Conservation (phyloP, 139 green algal species). For the Chlorella sp. region DNA sequence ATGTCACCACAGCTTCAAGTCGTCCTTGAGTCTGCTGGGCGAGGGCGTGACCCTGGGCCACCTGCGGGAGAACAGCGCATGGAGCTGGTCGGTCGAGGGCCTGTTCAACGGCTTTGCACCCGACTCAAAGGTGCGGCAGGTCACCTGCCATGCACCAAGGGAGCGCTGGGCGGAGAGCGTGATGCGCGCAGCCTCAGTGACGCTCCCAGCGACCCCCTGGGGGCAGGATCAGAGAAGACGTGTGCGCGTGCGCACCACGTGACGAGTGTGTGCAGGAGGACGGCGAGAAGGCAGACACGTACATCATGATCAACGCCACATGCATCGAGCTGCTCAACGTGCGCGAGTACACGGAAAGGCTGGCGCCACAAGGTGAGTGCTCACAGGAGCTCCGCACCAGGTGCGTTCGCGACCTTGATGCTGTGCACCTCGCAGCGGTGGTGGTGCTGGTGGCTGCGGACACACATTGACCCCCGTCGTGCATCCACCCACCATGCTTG, state of each 20-base stretch:
- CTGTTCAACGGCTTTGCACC: constrained; percentile 33
- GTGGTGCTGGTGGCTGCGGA: no score
- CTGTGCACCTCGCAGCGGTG: no score
- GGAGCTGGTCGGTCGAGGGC: constrained; percentile 25
- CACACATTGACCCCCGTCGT: no score
- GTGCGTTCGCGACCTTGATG: no score
- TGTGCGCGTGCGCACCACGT: no score
- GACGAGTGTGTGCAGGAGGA: no score
- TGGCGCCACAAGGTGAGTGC: constrained; percentile 2
- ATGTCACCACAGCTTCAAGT: constrained; percentile 71
- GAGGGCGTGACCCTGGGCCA: constrained; percentile 66
- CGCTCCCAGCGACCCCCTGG: no score
- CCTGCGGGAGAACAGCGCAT: constrained; percentile 45
- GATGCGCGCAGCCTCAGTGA: no score
- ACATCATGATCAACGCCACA: constrained; percentile 81
- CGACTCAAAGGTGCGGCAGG: constrained; percentile 16
- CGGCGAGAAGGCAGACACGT: constrained; percentile 82
- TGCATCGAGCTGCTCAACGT: constrained; percentile 71
- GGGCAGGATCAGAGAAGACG: no score
- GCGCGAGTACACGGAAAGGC: constrained; percentile 43
- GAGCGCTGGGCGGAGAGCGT: no score
- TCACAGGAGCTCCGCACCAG: neutral
- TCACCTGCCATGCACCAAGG: neutral
- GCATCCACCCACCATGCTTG: no score
- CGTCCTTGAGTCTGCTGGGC: constrained; percentile 36